Conservation (phyloP, 371 early-diverging fungal species). For the Syncephalis plumigaleata region DNA sequence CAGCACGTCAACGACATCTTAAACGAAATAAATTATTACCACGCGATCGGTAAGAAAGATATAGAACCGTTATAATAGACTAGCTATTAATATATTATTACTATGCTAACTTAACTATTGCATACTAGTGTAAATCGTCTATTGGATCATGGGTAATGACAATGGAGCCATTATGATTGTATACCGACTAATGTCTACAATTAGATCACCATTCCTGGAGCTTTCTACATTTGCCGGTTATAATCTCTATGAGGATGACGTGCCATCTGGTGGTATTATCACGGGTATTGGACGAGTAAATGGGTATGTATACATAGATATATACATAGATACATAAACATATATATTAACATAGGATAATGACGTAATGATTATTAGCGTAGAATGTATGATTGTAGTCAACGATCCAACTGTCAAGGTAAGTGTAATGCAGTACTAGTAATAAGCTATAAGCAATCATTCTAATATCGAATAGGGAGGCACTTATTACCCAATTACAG, state of each 20-base stretch:
- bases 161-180: not conserved
- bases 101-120: not conserved
- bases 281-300: conserved; percentile 92
- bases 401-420: conserved; percentile 84
- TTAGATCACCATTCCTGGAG: conserved; percentile 84
- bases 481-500: conserved; percentile 89
- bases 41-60: conserved; percentile 67
- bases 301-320: conserved; percentile 34
- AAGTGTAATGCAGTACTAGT: conserved; percentile 4
- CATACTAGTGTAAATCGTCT: conserved; percentile 50
- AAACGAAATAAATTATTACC: conserved; percentile 83
- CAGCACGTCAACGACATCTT: conserved; percentile 75
- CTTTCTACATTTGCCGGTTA: conserved; percentile 89
- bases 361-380: conserved; percentile 28
- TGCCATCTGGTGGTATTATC: conserved; percentile 87
- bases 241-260: conserved; percentile 72
- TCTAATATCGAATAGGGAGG: conserved; percentile 61
- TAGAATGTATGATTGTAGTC: conserved; percentile 92
- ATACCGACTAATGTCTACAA: not conserved
- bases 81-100: too few species aligned
- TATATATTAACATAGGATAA: not conserved
- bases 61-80: not conserved
- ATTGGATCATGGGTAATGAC: conserved; percentile 61
- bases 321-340: not conserved
- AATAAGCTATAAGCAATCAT: conserved; percentile 2